A percentile compares a stretch with the other conserved stretches of the same genome.
Conservation (phyloP, 106 monocot species). For the Acorus gramineus region DNA sequence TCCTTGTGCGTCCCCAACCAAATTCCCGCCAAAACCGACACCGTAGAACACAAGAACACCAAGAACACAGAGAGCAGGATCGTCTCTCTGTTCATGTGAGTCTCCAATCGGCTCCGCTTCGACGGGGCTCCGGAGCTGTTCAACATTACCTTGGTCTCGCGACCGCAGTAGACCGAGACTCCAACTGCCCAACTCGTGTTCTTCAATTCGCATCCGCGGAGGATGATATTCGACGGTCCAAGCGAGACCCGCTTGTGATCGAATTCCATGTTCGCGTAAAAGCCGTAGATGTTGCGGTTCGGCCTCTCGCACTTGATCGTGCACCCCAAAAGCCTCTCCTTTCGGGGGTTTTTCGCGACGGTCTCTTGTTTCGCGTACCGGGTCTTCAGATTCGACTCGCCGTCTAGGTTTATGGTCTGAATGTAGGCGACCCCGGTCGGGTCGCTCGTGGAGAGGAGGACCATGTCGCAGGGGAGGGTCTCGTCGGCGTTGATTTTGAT, state of each 20-base stretch:
- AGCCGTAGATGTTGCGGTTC: conserved; percentile 63
- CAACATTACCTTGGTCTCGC: conserved; percentile 65
- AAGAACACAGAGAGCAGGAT: conserved; percentile 19
- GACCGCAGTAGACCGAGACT: conserved; percentile 44
- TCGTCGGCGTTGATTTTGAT: no score
- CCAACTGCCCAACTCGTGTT: conserved; percentile 55
- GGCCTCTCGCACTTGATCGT: conserved; percentile 43
- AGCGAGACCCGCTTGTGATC: conserved; percentile 28
- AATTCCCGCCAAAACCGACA: conserved; percentile 16
- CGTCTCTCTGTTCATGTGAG: conserved; percentile 50
- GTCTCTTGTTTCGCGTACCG: conserved; percentile 64
- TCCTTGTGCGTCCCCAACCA: conserved; percentile 26
- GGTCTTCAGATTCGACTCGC: conserved; percentile 68
- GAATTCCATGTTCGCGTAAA: conserved; percentile 39
- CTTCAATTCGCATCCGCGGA: conserved; percentile 58
- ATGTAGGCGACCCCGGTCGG: conserved; percentile 58
- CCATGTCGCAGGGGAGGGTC: conserved; percentile 30
- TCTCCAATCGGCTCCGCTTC: conserved; percentile 51
- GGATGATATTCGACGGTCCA: conserved; percentile 41
- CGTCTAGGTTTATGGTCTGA: conserved; percentile 68
- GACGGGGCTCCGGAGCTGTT: conserved; percentile 56
- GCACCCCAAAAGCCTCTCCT: no score
- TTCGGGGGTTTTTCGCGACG: no score
- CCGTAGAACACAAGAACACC: conserved; percentile 19
- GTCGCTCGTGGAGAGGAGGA: conserved; percentile 48